phyloP scores from a whole-genome alignment of 2,329 filamentous ascomycete species.

The Cercospora citrullina region DNA sequence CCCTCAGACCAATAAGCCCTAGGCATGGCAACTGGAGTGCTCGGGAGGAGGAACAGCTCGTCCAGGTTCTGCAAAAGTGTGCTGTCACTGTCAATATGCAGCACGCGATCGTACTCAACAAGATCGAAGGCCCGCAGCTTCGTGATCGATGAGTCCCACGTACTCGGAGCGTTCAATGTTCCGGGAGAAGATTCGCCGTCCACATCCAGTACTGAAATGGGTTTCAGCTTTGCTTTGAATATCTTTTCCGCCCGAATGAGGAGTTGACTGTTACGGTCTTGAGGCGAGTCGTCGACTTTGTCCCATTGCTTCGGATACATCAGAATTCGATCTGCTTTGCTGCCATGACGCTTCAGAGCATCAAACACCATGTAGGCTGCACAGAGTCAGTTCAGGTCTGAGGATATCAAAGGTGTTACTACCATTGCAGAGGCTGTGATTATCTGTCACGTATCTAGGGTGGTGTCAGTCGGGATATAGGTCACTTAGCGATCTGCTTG shows the following conservation, averaged over 20 bases:
- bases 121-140: slow-evolving; percentile 71
- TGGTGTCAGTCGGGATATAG: neutral
- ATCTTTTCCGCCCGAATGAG: slow-evolving; percentile 45
- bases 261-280: slow-evolving; percentile 33
- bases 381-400: neutral
- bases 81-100: slow-evolving; percentile 64
- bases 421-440: slow-evolving; percentile 30
- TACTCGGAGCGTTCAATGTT: slow-evolving; percentile 38
- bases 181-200: slow-evolving; percentile 30
- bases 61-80: slow-evolving; percentile 65
- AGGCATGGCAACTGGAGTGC: slow-evolving; percentile 61
- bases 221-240: slow-evolving; percentile 54
- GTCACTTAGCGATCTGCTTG: neutral
- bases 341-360: slow-evolving; percentile 44
- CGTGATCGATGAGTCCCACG: slow-evolving; percentile 61
- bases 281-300: slow-evolving; percentile 40
- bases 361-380: slow-evolving; percentile 45
- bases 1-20: slow-evolving; percentile 69
- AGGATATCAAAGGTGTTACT: neutral
- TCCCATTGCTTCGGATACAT: slow-evolving; percentile 48
- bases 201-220: slow-evolving; percentile 46
- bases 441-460: slow-evolving; percentile 30
- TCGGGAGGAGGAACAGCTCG: slow-evolving; percentile 68
- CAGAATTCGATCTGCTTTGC: slow-evolving; percentile 49
- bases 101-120: slow-evolving; percentile 60